Evolutionary conservation across 176 grass and related monocot genomes (phyloP), one percentile per base, ranked within the genome.

Genomic region (Neostapfia colusana): DNA sequence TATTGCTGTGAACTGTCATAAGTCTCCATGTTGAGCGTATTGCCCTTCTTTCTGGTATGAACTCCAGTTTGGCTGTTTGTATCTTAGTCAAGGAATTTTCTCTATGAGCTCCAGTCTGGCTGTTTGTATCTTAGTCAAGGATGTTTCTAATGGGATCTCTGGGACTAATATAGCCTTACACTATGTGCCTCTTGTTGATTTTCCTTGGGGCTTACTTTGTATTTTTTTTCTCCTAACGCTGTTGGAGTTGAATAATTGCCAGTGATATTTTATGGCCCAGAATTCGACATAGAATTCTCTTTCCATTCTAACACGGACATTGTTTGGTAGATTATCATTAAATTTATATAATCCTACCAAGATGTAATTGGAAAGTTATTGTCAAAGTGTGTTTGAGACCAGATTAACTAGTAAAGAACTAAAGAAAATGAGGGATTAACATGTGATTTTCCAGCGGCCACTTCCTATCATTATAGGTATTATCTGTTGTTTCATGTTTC

Each of bases 391-490:
- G 10, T 28, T 60, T 0, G 12, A 28, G 57, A 13, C 11, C 57
- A 61, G 4, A 60, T 14, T 4, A 60, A 57, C 21, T 25, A 24
- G 10, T 28, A 14, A 28, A 28, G 10, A 28, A 15, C 11, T 6
- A 60, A 15, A 60, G 5, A 61, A 14, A 61, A 15, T 59, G 5
- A 23, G 54, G 10, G 58, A 61, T 4, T 14, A 11, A 13, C 34
- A 6, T 49, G 7, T 76, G 63, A 75, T 75, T 43, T 35, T 38
- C 17, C 60, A 70, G 27, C 28, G 28, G 41, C 10, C 41, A 56
- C 28, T 72, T 39, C 73, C 25, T 73, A 67, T 25, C 35, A 61
- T 73, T 59, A 28, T 75, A 1, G 77, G 67, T n/a, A 50, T 78
- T 65, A 17, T 59, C 42, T 61, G 59, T 62, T 53, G 25, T 54